A percentile compares a stretch with the other conserved stretches of the same genome.
Conservation (phyloP, 148 eudicot species). For the Amaranthus hypochondriacus region DNA sequence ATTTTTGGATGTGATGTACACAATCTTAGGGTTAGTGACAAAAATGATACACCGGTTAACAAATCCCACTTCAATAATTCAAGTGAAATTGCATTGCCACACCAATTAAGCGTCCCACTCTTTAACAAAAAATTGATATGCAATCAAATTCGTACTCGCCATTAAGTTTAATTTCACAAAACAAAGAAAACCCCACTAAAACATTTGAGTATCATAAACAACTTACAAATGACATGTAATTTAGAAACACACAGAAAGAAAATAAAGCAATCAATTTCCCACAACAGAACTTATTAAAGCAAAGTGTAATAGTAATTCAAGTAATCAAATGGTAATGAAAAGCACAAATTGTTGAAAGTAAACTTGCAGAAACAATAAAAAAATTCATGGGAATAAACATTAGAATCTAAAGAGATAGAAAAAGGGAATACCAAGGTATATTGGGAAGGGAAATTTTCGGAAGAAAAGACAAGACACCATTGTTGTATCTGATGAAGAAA, state of each 20-base stretch:
- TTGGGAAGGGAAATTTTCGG: constrained; percentile 16
- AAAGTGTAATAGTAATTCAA: neutral
- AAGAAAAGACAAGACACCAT: constrained; percentile 11
- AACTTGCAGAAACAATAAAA: neutral
- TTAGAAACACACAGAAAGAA: neutral
- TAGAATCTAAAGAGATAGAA: neutral
- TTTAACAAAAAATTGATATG: neutral
- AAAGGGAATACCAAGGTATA: constrained; percentile 32
- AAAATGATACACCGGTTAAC: no score
- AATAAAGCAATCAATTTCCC: neutral
- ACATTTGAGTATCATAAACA: neutral
- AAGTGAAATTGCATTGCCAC: no score
- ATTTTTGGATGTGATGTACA: no score
- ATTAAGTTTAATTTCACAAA: no score
- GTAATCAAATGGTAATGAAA: neutral
- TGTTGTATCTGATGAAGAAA: constrained; percentile 27
- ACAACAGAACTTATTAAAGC: neutral
- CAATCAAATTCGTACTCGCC: neutral
- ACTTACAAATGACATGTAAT: neutral
- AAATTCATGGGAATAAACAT: neutral
- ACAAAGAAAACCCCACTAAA: neutral
- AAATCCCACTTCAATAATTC: no score
- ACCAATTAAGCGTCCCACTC: neutral
- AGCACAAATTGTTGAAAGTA: neutral
- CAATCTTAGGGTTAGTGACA: no score